Evolutionary conservation across 495 filamentous ascomycete genomes (phyloP).

Genomic region (Bacidia rubella): DNA sequence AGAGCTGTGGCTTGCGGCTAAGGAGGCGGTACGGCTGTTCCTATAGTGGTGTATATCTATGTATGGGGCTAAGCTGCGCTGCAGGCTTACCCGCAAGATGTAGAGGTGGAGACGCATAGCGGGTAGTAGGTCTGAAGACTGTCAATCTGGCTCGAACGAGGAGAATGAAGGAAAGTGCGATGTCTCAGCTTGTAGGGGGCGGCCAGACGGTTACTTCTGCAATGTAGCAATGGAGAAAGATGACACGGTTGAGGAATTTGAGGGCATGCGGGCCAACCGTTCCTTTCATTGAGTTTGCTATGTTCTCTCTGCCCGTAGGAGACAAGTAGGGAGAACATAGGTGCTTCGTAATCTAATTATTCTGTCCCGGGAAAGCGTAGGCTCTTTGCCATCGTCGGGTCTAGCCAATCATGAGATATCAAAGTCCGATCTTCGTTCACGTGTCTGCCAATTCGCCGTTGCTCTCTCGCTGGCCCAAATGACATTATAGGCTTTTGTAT

Average conservation of each 20-base stretch:
- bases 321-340: no score
- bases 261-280: neutral
- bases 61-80: neutral
- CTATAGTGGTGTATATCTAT: no score
- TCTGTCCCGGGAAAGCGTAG: no score
- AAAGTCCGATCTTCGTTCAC: neutral
- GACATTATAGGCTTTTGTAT: neutral
- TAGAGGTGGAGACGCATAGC: neutral
- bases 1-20: neutral
- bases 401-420: no score
- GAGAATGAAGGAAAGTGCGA: neutral
- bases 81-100: neutral
- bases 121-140: neutral
- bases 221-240: neutral
- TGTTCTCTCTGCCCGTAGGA: neutral
- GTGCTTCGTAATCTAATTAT: no score
- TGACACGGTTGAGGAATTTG: neutral
- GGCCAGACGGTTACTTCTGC: neutral
- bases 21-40: neutral
- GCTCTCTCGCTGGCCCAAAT: neutral
- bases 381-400: no score
- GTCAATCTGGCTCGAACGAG: neutral
- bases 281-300: neutral
- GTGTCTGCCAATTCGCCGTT: neutral
- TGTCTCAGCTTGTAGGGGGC: neutral